Evolutionary conservation across 1,139 yeast species (phyloP).

Genomic region (Zhuliangozyma blackwelliae): DNA sequence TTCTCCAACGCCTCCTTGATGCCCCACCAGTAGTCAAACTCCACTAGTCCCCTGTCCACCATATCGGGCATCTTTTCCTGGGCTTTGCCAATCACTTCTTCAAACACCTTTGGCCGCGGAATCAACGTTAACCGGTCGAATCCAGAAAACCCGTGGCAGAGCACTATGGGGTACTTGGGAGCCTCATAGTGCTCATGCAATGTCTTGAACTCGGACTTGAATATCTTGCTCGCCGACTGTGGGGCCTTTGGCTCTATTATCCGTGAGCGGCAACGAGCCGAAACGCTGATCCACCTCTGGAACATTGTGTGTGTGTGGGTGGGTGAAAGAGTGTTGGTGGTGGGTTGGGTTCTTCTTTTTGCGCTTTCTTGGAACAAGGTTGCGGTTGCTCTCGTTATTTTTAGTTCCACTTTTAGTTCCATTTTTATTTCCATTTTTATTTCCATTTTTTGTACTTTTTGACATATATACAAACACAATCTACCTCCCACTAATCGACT

Average conservation of each 20-base stretch:
- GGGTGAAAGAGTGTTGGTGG: no score
- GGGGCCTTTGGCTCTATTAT: no score
- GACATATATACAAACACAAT: conserved; percentile 3
- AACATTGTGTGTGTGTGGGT: no score
- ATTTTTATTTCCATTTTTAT: no score
- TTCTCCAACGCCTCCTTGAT: conserved; percentile 56
- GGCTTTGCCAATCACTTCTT: conserved; percentile 14
- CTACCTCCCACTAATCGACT: conserved; percentile 27
- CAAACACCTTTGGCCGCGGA: conserved; percentile 24
- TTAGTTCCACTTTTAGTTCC: no score
- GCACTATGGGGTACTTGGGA: conserved; percentile 59
- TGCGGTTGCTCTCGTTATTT: no score
- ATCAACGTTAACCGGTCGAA: conserved; percentile 58
- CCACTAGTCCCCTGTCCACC: conserved; percentile 26
- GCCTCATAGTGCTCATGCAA: conserved; percentile 24
- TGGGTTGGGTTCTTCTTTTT: no score
- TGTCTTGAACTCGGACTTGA: conserved; percentile 6
- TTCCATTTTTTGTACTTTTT: no score
- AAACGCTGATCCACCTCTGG: no score
- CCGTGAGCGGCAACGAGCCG: no score
- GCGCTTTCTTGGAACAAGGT: no score
- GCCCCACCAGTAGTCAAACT: conserved; percentile 79
- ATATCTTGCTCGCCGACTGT: neutral
- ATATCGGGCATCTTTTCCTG: conserved; percentile 7
- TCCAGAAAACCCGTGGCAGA: conserved; percentile 85